Base-by-base conservation (phyloP, 768 basidiomycete species). In the Albatrellus ellisii region DNA sequence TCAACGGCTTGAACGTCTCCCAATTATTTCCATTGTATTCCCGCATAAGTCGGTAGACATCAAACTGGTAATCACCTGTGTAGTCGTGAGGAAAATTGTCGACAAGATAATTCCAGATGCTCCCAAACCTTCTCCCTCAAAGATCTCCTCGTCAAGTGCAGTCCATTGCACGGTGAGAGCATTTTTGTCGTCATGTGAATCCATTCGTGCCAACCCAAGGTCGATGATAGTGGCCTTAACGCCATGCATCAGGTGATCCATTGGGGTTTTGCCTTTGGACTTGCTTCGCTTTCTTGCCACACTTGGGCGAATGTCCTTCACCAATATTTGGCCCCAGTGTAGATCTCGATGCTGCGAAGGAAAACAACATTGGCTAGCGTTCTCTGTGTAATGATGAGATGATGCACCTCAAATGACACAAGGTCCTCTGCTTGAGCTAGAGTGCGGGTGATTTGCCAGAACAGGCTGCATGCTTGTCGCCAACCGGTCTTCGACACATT, bases 271-370 rank as follows among this genome's bases (percentile, higher is more conserved):
- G 9, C 33, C 29, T 4, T 44, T 35, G 14, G 43, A 42, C 32
- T n/a, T n/a, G 32, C 53, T 39, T 17, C 44, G 9, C 47, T 52
- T 50, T 34, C 42, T 58, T 57, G 47, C 51, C 49, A 18, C 17
- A 27, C 36, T 27, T 9, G 39, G 47, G 18, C 69, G 60, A 3
- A 70, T 44, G 45, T 69, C 67, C 54, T 79, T 78, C 36, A 98
- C 76, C 6, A 99, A 70, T 38, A 99, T 84, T 59, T 99, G 95
- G 17, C 95, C 95, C 76, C 88, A 89, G 53, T 99, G 95, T n/a
- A 99, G 74, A 59, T 99, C 95, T 25, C 95, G 89, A 61, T 99
- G 95, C 94, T 99, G 54, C 37, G 21, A 12, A 21, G n/a, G n/a
- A n/a, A n/a, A n/a, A n/a, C n/a, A n/a, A n/a, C n/a, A n/a, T n/a